Evolutionary conservation across 1,284 basidiomycete species (phyloP), one percentile per base, ranked within the genome.

Genomic region (Hemileia vastatrix): DNA sequence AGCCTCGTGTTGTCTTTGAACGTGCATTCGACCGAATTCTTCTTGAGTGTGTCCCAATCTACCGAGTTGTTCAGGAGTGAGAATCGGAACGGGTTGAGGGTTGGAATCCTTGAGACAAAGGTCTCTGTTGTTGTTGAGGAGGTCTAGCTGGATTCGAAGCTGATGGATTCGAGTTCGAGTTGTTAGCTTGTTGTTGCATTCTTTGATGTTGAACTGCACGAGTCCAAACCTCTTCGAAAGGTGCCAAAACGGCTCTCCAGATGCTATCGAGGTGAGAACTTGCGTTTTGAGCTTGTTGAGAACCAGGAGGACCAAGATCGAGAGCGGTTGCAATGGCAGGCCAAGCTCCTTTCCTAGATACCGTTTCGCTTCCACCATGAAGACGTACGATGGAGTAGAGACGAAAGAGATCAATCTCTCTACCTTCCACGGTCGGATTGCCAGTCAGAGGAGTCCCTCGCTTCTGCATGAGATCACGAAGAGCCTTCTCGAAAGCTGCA

Each of bases 171-270:
- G 68, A 21, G 55, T 64, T 11, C 27, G 27, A 27, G 27, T 27
- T 27, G 27, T 27, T 63, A 21, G 57, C 58, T 31, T 62, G 64
- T 44, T 59, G 58, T 31, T 50, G 48, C 32, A 65, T 13, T 54
- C 62, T 9, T 40, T 40, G 36, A 19, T 72, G 71, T 18, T 70
- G 65, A 65, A 72, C 66, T 1, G 71, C 71, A n/a, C 70, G 66
- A 54, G 68, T 68, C 71, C 71, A 74, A 3, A 72, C 68, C 54
- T 71, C 68, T 47, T 73, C 72, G 24, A 74, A 72, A 2, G 70
- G 68, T 4, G 66, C 67, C 36, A 74, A 65, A 55, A 68, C 71
- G 40, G 61, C 67, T 45, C 67, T 66, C 50, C 68, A 74, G 45
- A 69, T 65, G 43, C 68, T 66, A 1, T 68, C 68, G 32, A 74